Conservation (phyloP, 2,329 filamentous ascomycete genomes). For the Huntiella omanensis region DNA sequence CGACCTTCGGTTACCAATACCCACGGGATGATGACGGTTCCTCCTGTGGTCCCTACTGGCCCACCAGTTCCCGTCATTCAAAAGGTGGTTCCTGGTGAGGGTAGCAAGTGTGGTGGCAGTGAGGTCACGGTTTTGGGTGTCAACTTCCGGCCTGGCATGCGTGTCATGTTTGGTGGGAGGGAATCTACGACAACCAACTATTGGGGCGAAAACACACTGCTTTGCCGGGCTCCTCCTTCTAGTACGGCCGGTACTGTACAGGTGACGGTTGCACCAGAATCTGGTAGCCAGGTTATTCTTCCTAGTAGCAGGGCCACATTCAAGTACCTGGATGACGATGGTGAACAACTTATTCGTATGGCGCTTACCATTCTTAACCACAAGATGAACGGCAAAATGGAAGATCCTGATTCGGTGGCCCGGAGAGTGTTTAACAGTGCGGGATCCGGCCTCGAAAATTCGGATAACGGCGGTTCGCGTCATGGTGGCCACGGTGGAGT, state of each 20-base stretch:
- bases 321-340: conserved; percentile 55
- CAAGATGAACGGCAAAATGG: conserved; percentile 44
- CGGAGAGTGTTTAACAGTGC: conserved; percentile 35
- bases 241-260: conserved; percentile 47
- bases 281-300: conserved; percentile 3
- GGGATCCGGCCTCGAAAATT: conserved; percentile 17
- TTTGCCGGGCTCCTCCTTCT: conserved; percentile 59
- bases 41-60: conserved; percentile 1
- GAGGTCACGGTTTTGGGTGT: conserved; percentile 74
- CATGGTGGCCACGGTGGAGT: conserved; percentile 22
- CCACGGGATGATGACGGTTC: conserved; percentile 19
- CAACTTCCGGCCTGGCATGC: conserved; percentile 56
- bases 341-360: conserved; percentile 48
- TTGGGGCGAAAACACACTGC: conserved; percentile 63
- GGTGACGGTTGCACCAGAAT: conserved; percentile 32
- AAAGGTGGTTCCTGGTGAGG: conserved; percentile 68
- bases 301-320: conserved; percentile 35
- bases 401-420: conserved; percentile 43
- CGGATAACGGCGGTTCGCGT: conserved; percentile 12
- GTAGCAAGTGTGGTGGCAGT: conserved; percentile 64
- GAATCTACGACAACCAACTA: conserved; percentile 54
- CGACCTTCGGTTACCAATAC: conserved; percentile 28
- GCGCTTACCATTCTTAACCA: conserved; percentile 45
- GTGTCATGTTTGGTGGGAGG: conserved; percentile 63
- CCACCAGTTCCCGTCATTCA: conserved; percentile 39